Conservation (phyloP, 352 stramenopile genomes). For the Blastocystis sp. region DNA sequence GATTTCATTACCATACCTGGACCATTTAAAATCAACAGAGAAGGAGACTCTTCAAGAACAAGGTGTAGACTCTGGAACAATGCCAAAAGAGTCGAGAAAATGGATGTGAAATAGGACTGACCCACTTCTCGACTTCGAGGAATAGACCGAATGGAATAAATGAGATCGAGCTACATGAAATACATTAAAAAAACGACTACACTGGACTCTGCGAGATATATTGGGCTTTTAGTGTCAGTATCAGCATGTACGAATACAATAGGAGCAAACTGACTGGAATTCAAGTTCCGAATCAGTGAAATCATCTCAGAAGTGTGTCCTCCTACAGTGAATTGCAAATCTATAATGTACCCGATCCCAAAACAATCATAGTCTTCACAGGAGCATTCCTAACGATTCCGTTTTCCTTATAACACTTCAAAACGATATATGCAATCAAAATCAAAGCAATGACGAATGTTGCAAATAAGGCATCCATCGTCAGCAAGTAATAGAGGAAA, state of each 20-base stretch:
- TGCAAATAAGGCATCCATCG: not conserved
- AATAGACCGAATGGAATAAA: slow-evolving; percentile 71
- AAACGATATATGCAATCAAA: slow-evolving; percentile 1
- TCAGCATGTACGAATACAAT: slow-evolving; percentile 81
- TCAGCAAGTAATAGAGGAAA: slow-evolving; percentile 36
- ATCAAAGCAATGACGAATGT: slow-evolving; percentile 25
- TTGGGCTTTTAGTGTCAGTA: slow-evolving; percentile 39
- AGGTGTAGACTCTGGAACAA: slow-evolving; percentile 73
- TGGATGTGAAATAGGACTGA: slow-evolving; percentile 81
- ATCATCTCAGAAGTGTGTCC: slow-evolving; percentile 90
- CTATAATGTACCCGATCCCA: slow-evolving; percentile 63
- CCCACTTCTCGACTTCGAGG: slow-evolving; percentile 84
- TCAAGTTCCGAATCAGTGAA: slow-evolving; percentile 78
- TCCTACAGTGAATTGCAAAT: slow-evolving; percentile 50
- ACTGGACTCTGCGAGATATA: slow-evolving; percentile 65
- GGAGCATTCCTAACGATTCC: not conserved
- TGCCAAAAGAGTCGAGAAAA: slow-evolving; percentile 77
- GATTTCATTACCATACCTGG: slow-evolving; percentile 67
- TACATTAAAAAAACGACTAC: slow-evolving; percentile 70
- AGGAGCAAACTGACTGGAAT: slow-evolving; percentile 74
- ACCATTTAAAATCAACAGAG: slow-evolving; percentile 85
- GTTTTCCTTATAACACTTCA: not conserved
- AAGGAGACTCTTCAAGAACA: slow-evolving; percentile 73
- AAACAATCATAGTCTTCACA: slow-evolving; percentile 50
- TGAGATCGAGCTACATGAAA: slow-evolving; percentile 66